phyloP scores from a whole-genome alignment of 2,329 filamentous ascomycete genomes.

The Colletotrichum graminicola region DNA sequence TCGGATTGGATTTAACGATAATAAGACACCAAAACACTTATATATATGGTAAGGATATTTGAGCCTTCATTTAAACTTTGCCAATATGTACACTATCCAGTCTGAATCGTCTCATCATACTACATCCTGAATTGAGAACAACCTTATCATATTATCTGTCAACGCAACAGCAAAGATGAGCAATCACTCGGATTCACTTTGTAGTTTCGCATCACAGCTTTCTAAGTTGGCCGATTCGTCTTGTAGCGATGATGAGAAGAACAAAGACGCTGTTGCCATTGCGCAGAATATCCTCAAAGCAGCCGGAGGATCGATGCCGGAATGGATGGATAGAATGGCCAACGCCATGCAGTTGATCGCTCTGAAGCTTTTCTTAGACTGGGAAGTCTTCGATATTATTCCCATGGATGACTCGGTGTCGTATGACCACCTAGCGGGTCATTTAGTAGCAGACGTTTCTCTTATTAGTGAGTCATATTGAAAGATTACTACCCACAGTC shows the following conservation, averaged over 20 bases:
- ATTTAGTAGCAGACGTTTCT: conserved; percentile 46
- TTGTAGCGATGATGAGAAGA: conserved; percentile 23
- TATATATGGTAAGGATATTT: not conserved
- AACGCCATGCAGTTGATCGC: conserved; percentile 2
- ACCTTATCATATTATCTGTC: not conserved
- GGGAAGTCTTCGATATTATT: conserved; percentile 51
- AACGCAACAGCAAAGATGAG: conserved; percentile 4
- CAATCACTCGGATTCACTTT: conserved; percentile 4
- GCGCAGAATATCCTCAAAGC: conserved; percentile 30
- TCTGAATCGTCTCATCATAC: not conserved
- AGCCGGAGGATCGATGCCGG: conserved; percentile 16
- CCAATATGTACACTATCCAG: not conserved
- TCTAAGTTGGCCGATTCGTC: conserved; percentile 9
- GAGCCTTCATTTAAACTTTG: not conserved
- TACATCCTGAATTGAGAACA: not conserved
- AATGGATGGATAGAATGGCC: conserved; percentile 30
- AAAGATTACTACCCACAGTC: no score
- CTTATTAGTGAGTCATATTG: conserved; percentile 45
- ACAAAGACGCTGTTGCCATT: conserved; percentile 12
- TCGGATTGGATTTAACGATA: not conserved
- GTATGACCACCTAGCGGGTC: conserved; percentile 47
- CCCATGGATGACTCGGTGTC: conserved; percentile 47
- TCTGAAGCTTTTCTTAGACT: conserved; percentile 48
- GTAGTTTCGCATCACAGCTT: conserved; percentile 14
- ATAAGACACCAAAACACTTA: not conserved